Conservation (phyloP, 192 early-diverging fungal species). For the Paraglomus brasilianum region DNA sequence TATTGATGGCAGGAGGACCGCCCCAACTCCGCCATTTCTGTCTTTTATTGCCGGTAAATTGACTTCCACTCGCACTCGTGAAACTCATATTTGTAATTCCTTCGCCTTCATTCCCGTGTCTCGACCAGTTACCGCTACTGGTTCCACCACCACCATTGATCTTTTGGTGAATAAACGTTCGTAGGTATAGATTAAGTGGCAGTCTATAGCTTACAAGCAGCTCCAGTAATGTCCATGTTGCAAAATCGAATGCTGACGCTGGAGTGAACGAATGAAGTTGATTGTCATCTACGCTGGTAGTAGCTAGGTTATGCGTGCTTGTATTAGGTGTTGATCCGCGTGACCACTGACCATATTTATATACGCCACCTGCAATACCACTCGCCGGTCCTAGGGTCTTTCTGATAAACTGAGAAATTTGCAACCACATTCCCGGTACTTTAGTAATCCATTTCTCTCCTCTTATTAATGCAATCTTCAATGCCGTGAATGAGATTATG, state of each 20-base stretch:
- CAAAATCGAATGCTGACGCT: slow-evolving; percentile 44
- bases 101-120: background rate
- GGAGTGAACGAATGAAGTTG: slow-evolving; percentile 12
- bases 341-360: background rate
- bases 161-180: slow-evolving; percentile 33
- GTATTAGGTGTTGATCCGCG: slow-evolving; percentile 29
- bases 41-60: background rate
- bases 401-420: slow-evolving; percentile 45
- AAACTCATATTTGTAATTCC: background rate
- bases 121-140: background rate
- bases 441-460: slow-evolving; percentile 46
- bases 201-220: slow-evolving; percentile 48
- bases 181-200: slow-evolving; percentile 37
- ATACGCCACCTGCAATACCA: slow-evolving; percentile 17
- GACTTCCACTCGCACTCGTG: background rate
- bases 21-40: slow-evolving; percentile 28
- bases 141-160: background rate
- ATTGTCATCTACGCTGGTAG: background rate
- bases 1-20: slow-evolving; percentile 7
- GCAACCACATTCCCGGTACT: slow-evolving; percentile 48
- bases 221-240: slow-evolving; percentile 55
- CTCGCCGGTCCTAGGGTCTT: slow-evolving; percentile 34
- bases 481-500: slow-evolving; percentile 49
- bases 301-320: slow-evolving; percentile 20
- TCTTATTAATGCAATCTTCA: slow-evolving; percentile 54